phyloP scores from a whole-genome alignment of 1,284 basidiomycete species.

The Puccinia polysora region DNA sequence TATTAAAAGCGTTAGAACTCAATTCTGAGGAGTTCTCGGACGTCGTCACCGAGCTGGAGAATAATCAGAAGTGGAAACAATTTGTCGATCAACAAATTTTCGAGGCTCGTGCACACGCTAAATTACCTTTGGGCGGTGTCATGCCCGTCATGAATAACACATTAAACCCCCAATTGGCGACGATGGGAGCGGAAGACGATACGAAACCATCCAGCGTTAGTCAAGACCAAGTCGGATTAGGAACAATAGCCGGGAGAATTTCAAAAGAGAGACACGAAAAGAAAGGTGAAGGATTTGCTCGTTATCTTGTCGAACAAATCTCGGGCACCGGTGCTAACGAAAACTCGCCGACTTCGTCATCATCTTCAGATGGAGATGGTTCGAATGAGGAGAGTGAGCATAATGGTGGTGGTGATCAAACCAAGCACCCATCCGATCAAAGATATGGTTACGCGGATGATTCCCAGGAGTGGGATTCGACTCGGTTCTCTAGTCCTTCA shows the following conservation, averaged over 20 bases:
- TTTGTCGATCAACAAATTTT: slow-evolving; percentile 76
- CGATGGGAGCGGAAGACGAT: slow-evolving; percentile 53
- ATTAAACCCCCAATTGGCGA: neutral
- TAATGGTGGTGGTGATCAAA: too few species aligned
- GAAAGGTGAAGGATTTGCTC: slow-evolving; percentile 61
- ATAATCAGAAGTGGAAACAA: slow-evolving; percentile 76
- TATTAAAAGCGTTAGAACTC: slow-evolving; percentile 74
- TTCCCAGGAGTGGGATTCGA: slow-evolving; percentile 25
- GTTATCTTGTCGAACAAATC: slow-evolving; percentile 69
- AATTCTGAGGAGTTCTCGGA: slow-evolving; percentile 75
- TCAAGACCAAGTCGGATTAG: slow-evolving; percentile 62
- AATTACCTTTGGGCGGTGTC: slow-evolving; percentile 72
- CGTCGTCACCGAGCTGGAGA: slow-evolving; percentile 63
- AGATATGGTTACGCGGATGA: slow-evolving; percentile 26
- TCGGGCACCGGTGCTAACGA: slow-evolving; percentile 54
- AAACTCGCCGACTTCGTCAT: slow-evolving; percentile 44
- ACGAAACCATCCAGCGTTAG: slow-evolving; percentile 55
- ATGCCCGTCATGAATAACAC: slow-evolving; percentile 44
- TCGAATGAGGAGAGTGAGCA: too few species aligned
- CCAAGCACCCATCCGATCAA: slow-evolving; percentile 15
- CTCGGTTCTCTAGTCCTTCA: neutral
- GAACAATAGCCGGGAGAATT: slow-evolving; percentile 60
- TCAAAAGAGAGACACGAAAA: neutral
- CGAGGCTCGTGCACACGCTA: slow-evolving; percentile 77
- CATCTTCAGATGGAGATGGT: slow-evolving; percentile 48